Evolutionary conservation across 2,329 filamentous ascomycete species (phyloP).

Genomic region (Cryphonectria radicalis): DNA sequence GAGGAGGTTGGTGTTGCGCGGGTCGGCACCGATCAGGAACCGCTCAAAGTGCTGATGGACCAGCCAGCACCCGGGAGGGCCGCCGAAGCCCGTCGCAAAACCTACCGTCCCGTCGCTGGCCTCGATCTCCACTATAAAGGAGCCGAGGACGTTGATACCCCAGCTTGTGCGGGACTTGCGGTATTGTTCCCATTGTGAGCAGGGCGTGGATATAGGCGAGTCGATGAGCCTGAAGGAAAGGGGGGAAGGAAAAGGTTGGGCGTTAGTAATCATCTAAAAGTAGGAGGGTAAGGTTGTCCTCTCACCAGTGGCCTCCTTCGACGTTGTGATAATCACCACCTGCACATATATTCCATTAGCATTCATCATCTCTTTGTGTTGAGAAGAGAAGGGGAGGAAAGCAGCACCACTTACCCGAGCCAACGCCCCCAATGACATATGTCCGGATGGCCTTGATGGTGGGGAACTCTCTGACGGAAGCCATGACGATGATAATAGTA

Average conservation of each 20-base stretch:
- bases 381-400: neutral
- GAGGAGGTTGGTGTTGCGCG: constrained; percentile 85
- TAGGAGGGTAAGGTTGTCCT: neutral
- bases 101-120: constrained; percentile 89
- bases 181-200: constrained; percentile 88
- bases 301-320: constrained; percentile 69
- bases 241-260: neutral
- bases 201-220: constrained; percentile 88
- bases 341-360: constrained; percentile 34
- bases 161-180: constrained; percentile 86
- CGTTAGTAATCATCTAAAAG: neutral
- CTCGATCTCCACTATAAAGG: constrained; percentile 89
- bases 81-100: constrained; percentile 92
- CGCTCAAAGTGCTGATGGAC: constrained; percentile 92
- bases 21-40: constrained; percentile 87
- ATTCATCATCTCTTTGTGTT: neutral
- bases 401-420: constrained; percentile 49
- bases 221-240: constrained; percentile 76
- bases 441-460: constrained; percentile 77
- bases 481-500: constrained; percentile 41
- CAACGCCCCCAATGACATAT: constrained; percentile 69
- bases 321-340: constrained; percentile 94
- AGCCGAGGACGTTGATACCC: constrained; percentile 94
- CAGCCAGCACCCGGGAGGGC: constrained; percentile 91
- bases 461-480: constrained; percentile 64